Conservation (phyloP, 2,329 filamentous ascomycete genomes). For the Diplodia mutila region DNA sequence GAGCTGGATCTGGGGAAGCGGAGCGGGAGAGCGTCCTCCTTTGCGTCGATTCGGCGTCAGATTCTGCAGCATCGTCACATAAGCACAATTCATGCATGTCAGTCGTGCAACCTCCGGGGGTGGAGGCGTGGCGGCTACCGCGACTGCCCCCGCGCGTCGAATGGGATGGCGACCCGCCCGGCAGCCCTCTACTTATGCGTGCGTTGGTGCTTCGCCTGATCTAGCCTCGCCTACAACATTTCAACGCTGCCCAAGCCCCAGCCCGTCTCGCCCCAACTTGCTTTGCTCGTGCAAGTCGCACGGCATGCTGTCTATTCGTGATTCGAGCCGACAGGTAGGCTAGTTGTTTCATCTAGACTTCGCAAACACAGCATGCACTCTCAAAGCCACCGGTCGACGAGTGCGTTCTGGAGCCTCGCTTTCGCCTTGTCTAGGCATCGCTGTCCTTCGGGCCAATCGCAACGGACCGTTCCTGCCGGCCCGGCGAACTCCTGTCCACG, state of each 20-base stretch:
- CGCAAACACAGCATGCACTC: background rate
- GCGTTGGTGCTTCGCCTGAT: background rate
- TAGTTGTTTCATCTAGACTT: no score
- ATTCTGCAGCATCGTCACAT: constrained; percentile 15
- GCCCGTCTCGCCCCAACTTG: background rate
- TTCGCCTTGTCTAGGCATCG: constrained; percentile 2
- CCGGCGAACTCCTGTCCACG: constrained; percentile 9
- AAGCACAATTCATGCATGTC: background rate
- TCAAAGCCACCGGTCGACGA: background rate
- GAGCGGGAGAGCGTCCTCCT: background rate
- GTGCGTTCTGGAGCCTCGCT: constrained; percentile 2
- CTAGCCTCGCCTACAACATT: constrained; percentile 6
- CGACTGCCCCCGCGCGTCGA: background rate
- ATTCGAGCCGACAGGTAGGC: constrained; percentile 3
- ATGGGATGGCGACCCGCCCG: constrained; percentile 8
- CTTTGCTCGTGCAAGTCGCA: constrained; percentile 10
- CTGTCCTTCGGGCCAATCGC: constrained; percentile 7
- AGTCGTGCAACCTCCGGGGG: background rate
- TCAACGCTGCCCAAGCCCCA: background rate
- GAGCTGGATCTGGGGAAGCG: constrained; percentile 8
- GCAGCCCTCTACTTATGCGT: background rate
- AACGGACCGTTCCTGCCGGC: background rate
- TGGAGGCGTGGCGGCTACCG: background rate
- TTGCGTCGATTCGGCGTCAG: background rate
- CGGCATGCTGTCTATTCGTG: background rate